Percentiles rank a stretch among this genome's conserved stretches.
phyloP scores from a whole-genome alignment of 2,329 filamentous ascomycete species.

The Penicillium carneum region DNA sequence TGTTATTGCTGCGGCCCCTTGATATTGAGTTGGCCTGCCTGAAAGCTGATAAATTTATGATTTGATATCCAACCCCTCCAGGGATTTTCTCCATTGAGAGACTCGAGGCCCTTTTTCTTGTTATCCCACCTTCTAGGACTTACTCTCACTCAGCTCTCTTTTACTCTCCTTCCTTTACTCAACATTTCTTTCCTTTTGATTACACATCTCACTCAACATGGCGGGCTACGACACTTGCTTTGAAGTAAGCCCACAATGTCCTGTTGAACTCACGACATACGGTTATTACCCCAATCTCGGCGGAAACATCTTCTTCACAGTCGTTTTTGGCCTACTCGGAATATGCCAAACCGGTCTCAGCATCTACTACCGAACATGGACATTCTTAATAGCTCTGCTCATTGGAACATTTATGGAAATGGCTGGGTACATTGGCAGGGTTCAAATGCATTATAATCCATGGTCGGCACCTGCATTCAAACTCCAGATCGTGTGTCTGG shows the following conservation, averaged over 20 bases:
- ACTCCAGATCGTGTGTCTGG: conserved; percentile 62
- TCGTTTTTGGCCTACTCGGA: conserved; percentile 59
- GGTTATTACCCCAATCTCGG: conserved; percentile 62
- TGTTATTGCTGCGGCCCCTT: conserved; percentile 4
- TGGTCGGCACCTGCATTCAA: conserved; percentile 60
- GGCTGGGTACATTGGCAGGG: conserved; percentile 63
- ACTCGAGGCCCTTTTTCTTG: not conserved
- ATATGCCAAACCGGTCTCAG: conserved; percentile 60
- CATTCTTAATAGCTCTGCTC: conserved; percentile 60
- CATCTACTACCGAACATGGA: conserved; percentile 62
- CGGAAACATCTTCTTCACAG: conserved; percentile 61
- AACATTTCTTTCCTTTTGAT: conserved; percentile 3
- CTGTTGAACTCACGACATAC: conserved; percentile 59
- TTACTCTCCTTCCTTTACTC: not conserved
- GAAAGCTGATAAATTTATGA: not conserved
- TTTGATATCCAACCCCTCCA: not conserved
- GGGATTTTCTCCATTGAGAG: not conserved
- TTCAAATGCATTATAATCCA: conserved; percentile 62
- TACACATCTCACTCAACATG: conserved; percentile 15
- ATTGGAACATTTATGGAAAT: conserved; percentile 60
- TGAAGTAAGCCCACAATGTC: conserved; percentile 50
- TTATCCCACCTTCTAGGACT: not conserved
- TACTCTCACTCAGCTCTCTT: not conserved
- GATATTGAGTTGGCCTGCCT: not conserved
- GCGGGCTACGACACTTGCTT: conserved; percentile 42